Conservation (phyloP, 768 basidiomycete species). For the Chalciporus piperatus region DNA sequence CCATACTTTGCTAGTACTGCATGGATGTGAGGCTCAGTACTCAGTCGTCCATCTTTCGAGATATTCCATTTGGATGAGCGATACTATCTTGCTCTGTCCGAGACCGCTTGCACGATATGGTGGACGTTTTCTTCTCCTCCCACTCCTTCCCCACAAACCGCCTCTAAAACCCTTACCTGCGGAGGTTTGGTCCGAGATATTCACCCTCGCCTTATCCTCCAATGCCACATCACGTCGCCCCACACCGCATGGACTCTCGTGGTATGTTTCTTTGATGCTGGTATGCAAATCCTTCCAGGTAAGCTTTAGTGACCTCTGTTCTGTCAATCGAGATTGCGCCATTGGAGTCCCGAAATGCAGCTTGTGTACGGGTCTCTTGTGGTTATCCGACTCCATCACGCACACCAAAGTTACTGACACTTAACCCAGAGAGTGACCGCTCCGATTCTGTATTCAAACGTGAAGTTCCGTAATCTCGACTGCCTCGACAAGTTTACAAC, state of each 20-base stretch:
- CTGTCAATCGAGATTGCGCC: background rate
- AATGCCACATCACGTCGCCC: slow-evolving; percentile 10
- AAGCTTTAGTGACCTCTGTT: slow-evolving; percentile 15
- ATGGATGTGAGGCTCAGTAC: too few relatives aligned
- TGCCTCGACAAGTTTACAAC: slow-evolving; percentile 56
- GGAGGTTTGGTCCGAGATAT: slow-evolving; percentile 70
- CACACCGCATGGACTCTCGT: slow-evolving; percentile 2
- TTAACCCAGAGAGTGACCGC: slow-evolving; percentile 53
- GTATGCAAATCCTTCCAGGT: slow-evolving; percentile 43
- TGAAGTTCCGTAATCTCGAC: slow-evolving; percentile 42
- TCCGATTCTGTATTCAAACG: slow-evolving; percentile 64
- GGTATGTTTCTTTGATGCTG: slow-evolving; percentile 31
- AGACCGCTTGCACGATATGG: slow-evolving; percentile 61
- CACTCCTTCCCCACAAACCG: slow-evolving; percentile 58
- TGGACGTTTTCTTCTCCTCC: slow-evolving; percentile 62
- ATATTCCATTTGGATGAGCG: slow-evolving; percentile 27
- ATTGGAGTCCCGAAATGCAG: background rate
- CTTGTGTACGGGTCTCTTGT: slow-evolving; percentile 1
- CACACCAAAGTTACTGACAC: slow-evolving; percentile 13
- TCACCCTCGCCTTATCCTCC: slow-evolving; percentile 35
- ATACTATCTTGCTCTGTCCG: slow-evolving; percentile 56
- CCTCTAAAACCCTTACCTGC: slow-evolving; percentile 56
- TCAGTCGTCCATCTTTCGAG: too few relatives aligned
- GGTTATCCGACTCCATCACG: background rate
- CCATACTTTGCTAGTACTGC: too few relatives aligned